Base-by-base conservation (phyloP, 306 rosid species). In the Cajanus cajan region DNA sequence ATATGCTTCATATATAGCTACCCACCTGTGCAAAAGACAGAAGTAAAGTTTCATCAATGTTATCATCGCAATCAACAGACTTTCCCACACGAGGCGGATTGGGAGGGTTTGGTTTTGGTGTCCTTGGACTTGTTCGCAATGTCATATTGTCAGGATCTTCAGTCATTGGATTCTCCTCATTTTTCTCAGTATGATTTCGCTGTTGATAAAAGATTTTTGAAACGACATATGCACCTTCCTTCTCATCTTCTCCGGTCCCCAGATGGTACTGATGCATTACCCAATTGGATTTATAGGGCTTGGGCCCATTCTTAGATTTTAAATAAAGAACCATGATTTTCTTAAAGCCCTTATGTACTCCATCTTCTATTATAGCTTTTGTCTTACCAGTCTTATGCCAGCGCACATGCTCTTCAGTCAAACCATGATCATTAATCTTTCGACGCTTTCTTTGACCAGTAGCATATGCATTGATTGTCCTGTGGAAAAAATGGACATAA, bases 231-330 rank as follows among this genome's bases (percentile, higher is more conserved):
- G 91, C 92, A 0, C 91, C 96, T 39, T 88, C 91, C 87, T 87
- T 90, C 83, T 92, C 98, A 59, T 90, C 95, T 78, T 89, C 90
- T 59, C 81, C 90, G 0, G 82, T 58, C 78, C 98, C 98, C 71
- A 95, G 80, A 84, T 95, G 98, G 82, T 91, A 95, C 82, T 95
- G 98, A 82, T 95, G 98, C 93, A 91, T 91, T 48, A 78, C 91
- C 98, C 98, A 95, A n/a, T 78, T 84, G 31, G 91, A 76, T 78
- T 88, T 95, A 63, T 73, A 76, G 14, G 91, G 67, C 83, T 88
- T 95, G 70, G 86, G 79, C 18, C 90, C 94, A 54, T 88, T 91
- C 85, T 84, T 78, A 5, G 92, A 80, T 83, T 86, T 82, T 78
- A 84, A 68, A 67, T 95, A 90, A 10, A 95, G 90, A 78, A 91